Evolutionary conservation across 805 yeast species (phyloP), one percentile per base, ranked within the genome.

Genomic region (Zygotorulaspora danielsina): DNA sequence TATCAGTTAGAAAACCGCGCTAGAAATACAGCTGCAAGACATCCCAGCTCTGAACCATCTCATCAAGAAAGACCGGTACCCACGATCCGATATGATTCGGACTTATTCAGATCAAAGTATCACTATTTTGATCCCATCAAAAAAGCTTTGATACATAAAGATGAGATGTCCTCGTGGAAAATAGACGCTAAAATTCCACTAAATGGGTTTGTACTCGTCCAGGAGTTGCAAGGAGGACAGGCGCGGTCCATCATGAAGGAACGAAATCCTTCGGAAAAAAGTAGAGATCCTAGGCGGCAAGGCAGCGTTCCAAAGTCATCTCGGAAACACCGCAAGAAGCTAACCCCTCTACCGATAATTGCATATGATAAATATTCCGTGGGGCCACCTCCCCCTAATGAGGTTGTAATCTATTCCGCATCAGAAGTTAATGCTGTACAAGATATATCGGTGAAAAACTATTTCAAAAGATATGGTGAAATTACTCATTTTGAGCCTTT

Each of bases 361-460:
- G 63, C 72, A 5, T 84, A 72, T 56, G 95, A 87, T 57, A 72
- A 78, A 42, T 70, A 81, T 52, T 84, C 94, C 0, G 55, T 85
- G 9, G 94, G 93, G 0, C 79, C 82, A 0, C 76, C 79, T 12
- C 96, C 95, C 0, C 71, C 79, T 3, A 65, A 75, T 6, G 88
- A 82, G 51, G 59, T 88, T 26, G 75, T 87, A 1, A 69, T 85
- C 4, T 81, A 85, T 73, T 82, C 80, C 13, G 66, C 42, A 16
- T 34, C 46, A 3, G 41, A 44, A 3, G 45, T 43, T 16, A 35
- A 41, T 13, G 34, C 40, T 3, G 43, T 51, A 6, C 57, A 52
- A 26, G 55, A 51, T 19, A 32, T 54, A 15, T 45, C 56, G 10
- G 49, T 61, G 2, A 68, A 66, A 33, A 77, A 81, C 45, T 78